Evolutionary conservation across 192 early-diverging fungal species (phyloP), one percentile per base, ranked within the genome.

Genomic region (Mortierella antarctica): DNA sequence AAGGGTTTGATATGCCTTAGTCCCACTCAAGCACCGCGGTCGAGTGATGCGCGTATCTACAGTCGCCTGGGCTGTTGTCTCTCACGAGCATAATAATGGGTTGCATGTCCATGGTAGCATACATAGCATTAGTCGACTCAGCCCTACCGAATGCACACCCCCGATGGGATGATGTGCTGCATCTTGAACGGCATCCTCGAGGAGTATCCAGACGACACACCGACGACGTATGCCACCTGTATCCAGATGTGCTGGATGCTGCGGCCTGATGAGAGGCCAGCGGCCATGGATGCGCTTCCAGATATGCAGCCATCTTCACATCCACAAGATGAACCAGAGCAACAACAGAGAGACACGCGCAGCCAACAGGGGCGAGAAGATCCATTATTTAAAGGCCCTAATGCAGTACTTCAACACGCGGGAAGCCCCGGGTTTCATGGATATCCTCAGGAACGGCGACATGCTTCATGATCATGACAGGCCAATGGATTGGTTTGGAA

Each of bases 41-140:
- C n/a, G n/a, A n/a, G n/a, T n/a, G n/a, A n/a, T n/a, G n/a, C n/a
- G n/a, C n/a, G n/a, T n/a, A n/a, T n/a, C n/a, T n/a, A n/a, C n/a
- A n/a, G n/a, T n/a, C n/a, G n/a, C n/a, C n/a, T n/a, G n/a, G n/a
- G n/a, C n/a, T n/a, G n/a, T n/a, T n/a, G n/a, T n/a, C n/a, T n/a
- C n/a, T n/a, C n/a, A n/a, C n/a, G n/a, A n/a, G n/a, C n/a, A n/a
- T n/a, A n/a, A n/a, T n/a, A n/a, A n/a, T n/a, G n/a, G n/a, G n/a
- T n/a, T n/a, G n/a, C n/a, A n/a, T n/a, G n/a, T n/a, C n/a, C n/a
- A n/a, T n/a, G n/a, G n/a, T n/a, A n/a, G n/a, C n/a, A n/a, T n/a
- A n/a, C n/a, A n/a, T n/a, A n/a, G n/a, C n/a, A n/a, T n/a, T n/a
- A 61, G 59, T 46, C 42, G 15, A 61, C 20, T 61, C 59, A 61